phyloP scores from a whole-genome alignment of 495 filamentous ascomycete species.

The Extremus antarcticus region DNA sequence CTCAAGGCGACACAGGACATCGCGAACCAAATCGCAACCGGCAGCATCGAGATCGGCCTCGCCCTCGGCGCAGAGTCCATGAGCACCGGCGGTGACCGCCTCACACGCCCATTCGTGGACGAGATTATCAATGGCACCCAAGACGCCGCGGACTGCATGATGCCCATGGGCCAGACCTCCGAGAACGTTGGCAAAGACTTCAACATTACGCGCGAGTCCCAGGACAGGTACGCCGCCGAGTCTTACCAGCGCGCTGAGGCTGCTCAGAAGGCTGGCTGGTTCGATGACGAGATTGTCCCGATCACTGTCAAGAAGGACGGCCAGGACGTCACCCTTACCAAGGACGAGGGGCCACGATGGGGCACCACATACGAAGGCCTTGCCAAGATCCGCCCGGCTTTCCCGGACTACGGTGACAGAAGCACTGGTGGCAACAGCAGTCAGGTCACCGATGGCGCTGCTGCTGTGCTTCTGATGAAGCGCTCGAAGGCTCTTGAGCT shows the following conservation, averaged over 20 bases:
- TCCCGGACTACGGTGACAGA: conserved; percentile 76
- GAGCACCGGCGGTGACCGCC: conserved; percentile 56
- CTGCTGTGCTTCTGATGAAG: conserved; percentile 86
- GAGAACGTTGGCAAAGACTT: conserved; percentile 96
- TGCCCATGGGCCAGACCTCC: conserved; percentile 94
- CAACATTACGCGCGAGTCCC: conserved; percentile 61
- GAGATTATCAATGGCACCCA: conserved; percentile 57
- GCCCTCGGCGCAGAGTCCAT: conserved; percentile 85
- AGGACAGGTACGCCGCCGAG: conserved; percentile 80
- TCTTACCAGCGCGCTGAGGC: conserved; percentile 75
- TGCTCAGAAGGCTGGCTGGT: conserved; percentile 87
- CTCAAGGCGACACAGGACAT: conserved; percentile 92
- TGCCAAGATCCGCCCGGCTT: conserved; percentile 79
- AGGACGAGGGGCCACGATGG: conserved; percentile 79
- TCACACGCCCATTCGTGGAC: conserved; percentile 64
- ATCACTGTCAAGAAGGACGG: conserved; percentile 64
- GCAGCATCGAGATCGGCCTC: conserved; percentile 76
- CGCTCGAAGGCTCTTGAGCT: conserved; percentile 78
- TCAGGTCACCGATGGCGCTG: conserved; percentile 93
- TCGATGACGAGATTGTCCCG: conserved; percentile 89
- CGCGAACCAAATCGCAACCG: conserved; percentile 70
- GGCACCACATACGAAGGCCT: conserved; percentile 79
- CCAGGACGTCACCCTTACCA: conserved; percentile 63
- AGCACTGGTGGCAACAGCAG: conserved; percentile 92
- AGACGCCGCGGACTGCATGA: conserved; percentile 75